phyloP scores from a whole-genome alignment of 306 rosid genomes.

The Vigna unguiculata region DNA sequence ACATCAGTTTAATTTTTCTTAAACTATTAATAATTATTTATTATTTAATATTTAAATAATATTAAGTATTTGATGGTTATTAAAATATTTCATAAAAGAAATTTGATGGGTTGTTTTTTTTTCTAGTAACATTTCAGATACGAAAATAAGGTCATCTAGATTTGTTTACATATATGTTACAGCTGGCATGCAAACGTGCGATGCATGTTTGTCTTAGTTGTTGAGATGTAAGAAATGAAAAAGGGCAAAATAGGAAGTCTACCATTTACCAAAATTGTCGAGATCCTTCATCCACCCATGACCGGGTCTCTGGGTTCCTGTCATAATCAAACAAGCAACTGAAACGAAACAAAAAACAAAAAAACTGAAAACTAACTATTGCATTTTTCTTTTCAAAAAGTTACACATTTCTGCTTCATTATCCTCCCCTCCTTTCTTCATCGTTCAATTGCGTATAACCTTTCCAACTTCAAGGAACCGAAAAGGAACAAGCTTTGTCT shows the following conservation, averaged over 20 bases:
- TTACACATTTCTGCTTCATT: neutral
- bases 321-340: conserved; percentile 34
- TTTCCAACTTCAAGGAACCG: conserved; percentile 32
- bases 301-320: conserved; percentile 59
- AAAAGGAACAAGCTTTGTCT: conserved; percentile 21
- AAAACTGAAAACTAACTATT: neutral
- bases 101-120: too few relatives aligned
- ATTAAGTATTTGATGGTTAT: too few relatives aligned
- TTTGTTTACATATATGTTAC: neutral
- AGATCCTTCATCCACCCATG: conserved; percentile 50
- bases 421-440: conserved; percentile 22
- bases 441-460: conserved; percentile 17
- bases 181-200: conserved; percentile 30
- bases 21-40: too few relatives aligned
- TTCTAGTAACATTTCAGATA: too few relatives aligned
- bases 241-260: neutral
- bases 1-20: too few relatives aligned
- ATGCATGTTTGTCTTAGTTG: conserved; percentile 2
- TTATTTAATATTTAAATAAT: too few relatives aligned
- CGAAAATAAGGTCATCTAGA: too few relatives aligned
- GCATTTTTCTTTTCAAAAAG: conserved; percentile 5
- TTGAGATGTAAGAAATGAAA: neutral
- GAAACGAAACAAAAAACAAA: neutral
- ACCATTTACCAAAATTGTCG: conserved; percentile 54
- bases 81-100: too few relatives aligned